Base-by-base conservation (phyloP, 148 eudicot genomes). In the Rhododendron molle region DNA sequence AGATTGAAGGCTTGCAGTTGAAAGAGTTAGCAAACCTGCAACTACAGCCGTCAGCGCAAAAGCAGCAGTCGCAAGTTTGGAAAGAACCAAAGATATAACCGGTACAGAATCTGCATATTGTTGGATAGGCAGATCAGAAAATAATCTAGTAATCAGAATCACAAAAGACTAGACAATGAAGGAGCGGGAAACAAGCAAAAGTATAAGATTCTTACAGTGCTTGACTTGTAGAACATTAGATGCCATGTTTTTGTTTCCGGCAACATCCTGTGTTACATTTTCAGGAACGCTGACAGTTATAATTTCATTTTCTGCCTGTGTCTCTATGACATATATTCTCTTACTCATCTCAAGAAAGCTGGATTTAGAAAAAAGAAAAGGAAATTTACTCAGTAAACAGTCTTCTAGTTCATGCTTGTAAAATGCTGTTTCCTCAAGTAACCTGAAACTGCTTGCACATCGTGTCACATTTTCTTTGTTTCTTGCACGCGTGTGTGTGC, bases 251-350 rank as follows among this genome's bases (percentile, higher is more conserved):
- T 86, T 86, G 88, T 97, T 97, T 78, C 99, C 99, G 26, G 98
- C 93, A 84, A 95, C 95, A 93, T 97, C 99, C 44, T 89, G 84
- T 52, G 99, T 97, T 49, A 92, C 86, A 87, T 95, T 95, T 90
- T 95, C 98, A 52, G 93, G 99, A 88, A 97, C 82, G 40, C 85
- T 90, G 81, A 97, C 78, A 36, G 91, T 85, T 85, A 94, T 49
- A 3, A 84, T 86, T 26, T 83, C 84, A 16, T 86, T 88, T 10
- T 83, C 86, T 83, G 92, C 93, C 88, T 89, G 88, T 74, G 90
- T 83, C 78, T 88, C 86, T 4, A 90, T 90, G 21, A 85, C 71
- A 78, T 97, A 95, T 44, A 85, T 44, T 80, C 86, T 91, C 86
- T 86, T 84, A 47, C 86, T 90, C 82, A 92, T 40, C 85, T 94